Base-by-base conservation (phyloP, 1,284 basidiomycete species). In the Tilletia horrida region DNA sequence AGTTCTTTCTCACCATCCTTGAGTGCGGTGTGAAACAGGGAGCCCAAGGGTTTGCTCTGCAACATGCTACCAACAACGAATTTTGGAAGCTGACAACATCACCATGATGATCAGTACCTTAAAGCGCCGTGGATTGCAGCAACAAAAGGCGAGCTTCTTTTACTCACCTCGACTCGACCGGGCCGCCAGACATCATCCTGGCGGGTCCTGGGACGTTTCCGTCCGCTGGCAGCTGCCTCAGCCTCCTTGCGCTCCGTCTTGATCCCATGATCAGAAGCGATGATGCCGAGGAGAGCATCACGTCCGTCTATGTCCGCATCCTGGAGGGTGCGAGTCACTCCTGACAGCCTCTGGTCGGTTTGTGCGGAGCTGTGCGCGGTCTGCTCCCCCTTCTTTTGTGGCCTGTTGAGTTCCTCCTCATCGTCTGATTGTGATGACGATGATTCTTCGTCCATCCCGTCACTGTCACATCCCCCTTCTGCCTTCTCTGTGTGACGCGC, bases 161-260 rank as follows among this genome's bases (percentile, higher is more conserved):
- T n/a, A n/a, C 55, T 59, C 55, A 59, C 55, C 18, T 18, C 27
- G 2, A 59, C 55, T n/a, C 55, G 55, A 9, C 55, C 55, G 8
- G 25, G 11, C 29, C 18, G 18, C 55, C 55, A 59, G 11, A 59
- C 35, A 11, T 11, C 35, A 40, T 40, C 35, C 35, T 40, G 4
- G 35, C 35, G 4, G 16, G 45, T 48, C 18, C 21, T 29, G 25
- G 25, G 8, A 9, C 55, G 13, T 59, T 14, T 59, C 13, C 55
- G 27, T 40, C 27, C n/a, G 9, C 18, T 31, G 4, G 16, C n/a
- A 11, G 29, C 45, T 7, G 6, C 45, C 4, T 4, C 6, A 23
- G 29, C 27, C 55, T 59, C 16, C 8, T 35, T 59, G 25, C 35
- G 23, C n/a, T 35, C 29, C 55, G 27, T 31, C 27, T 35, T 59